phyloP scores from a whole-genome alignment of 106 monocot species.

The Acorus calamus region DNA sequence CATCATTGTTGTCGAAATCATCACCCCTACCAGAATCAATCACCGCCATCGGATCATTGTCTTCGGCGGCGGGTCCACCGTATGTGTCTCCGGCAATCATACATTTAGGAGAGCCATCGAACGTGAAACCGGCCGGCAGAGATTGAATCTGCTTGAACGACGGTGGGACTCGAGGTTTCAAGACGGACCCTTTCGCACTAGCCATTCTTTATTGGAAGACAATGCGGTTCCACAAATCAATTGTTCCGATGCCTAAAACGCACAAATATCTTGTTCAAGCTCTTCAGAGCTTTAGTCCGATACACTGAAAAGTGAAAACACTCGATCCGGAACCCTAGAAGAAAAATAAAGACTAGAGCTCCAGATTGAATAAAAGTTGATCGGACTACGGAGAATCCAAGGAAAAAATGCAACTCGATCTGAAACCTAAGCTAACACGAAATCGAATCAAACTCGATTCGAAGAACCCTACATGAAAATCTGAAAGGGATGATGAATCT shows the following conservation, averaged over 20 bases:
- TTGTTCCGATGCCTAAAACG: constrained; percentile 11
- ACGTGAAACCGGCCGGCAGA: constrained; percentile 3
- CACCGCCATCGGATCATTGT: not conserved
- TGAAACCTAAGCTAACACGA: no score
- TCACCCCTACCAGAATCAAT: not conserved
- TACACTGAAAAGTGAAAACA: no score
- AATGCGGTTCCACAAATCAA: not conserved
- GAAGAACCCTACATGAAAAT: no score
- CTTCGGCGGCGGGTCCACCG: constrained; percentile 1
- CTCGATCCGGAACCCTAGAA: no score
- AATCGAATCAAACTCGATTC: no score
- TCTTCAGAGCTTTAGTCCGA: no score
- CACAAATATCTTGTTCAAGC: not conserved
- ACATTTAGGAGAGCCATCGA: not conserved
- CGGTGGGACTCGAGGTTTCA: not conserved
- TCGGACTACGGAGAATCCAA: no score
- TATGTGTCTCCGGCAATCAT: not conserved
- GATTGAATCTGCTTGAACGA: not conserved
- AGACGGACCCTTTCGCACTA: not conserved
- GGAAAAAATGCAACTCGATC: no score
- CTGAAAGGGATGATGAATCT: no score
- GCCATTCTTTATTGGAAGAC: constrained; percentile 10
- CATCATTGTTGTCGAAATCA: constrained; percentile 17
- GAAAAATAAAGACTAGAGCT: no score
- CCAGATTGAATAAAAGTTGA: no score